A percentile compares a stretch with the other conserved stretches of the same genome.
phyloP scores from a whole-genome alignment of 2,329 filamentous ascomycete species.

The Diaporthe sp. region DNA sequence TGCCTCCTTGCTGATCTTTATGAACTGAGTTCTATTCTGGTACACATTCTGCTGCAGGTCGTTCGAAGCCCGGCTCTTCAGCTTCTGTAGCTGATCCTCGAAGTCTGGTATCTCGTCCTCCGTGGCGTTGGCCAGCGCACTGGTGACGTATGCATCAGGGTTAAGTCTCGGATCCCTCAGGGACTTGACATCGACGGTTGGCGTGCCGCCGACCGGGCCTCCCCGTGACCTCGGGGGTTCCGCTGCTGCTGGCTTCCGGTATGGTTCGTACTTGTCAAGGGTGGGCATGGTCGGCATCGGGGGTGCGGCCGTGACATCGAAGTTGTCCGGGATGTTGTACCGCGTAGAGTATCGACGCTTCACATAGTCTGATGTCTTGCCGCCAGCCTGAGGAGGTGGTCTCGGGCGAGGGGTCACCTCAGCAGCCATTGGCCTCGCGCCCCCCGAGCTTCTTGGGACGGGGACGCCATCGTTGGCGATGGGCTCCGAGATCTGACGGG shows the following conservation, averaged over 20 bases:
- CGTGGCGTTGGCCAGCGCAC: constrained; percentile 84
- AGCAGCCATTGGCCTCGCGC: constrained; percentile 47
- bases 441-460: constrained; percentile 52
- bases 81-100: constrained; percentile 80
- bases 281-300: constrained; percentile 78
- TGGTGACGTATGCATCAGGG: constrained; percentile 69
- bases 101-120: constrained; percentile 90
- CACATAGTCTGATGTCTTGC: constrained; percentile 85
- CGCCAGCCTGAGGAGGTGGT: constrained; percentile 65
- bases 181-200: constrained; percentile 81
- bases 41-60: constrained; percentile 96
- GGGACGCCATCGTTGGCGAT: constrained; percentile 65
- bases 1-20: constrained; percentile 99
- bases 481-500: constrained; percentile 73
- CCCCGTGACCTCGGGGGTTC: constrained; percentile 48
- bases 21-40: constrained; percentile 97
- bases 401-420: constrained; percentile 53
- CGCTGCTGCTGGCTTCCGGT: constrained; percentile 46
- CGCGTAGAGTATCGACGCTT: constrained; percentile 95
- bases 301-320: constrained; percentile 73
- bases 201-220: constrained; percentile 64
- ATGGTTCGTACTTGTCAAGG: constrained; percentile 70
- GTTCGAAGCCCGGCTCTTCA: constrained; percentile 82
- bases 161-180: constrained; percentile 82
- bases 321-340: constrained; percentile 81